Percentiles rank a stretch among this genome's conserved stretches.
Conservation (phyloP, 305 asterid species). For the Fraxinus dipetala region DNA sequence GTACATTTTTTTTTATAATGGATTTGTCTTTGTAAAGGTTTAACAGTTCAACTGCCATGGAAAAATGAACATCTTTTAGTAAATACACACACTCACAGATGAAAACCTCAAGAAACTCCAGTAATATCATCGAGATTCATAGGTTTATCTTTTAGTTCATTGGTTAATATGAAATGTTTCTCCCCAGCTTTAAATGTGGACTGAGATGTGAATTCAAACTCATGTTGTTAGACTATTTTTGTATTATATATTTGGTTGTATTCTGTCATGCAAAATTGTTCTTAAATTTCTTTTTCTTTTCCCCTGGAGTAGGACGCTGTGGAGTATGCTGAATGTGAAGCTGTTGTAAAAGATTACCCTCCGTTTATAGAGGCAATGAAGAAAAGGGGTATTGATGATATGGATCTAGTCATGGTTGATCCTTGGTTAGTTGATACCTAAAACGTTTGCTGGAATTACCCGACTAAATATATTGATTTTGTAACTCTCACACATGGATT, state of each 20-base stretch:
- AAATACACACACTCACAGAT: background rate
- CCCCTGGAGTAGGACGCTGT: slow-evolving; percentile 65
- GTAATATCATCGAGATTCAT: background rate
- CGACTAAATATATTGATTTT: slow-evolving; percentile 2
- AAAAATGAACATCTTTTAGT: background rate
- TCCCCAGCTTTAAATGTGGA: background rate
- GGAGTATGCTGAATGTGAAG: slow-evolving; percentile 99
- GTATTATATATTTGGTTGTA: background rate
- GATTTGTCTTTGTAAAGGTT: background rate
- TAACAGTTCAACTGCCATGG: background rate
- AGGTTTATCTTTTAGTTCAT: background rate
- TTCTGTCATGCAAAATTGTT: background rate
- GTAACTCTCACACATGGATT: slow-evolving; percentile 21
- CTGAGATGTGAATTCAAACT: background rate
- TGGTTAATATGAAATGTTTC: background rate
- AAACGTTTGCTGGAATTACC: background rate
- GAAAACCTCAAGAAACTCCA: background rate
- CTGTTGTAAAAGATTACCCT: slow-evolving; percentile 79
- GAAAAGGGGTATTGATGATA: slow-evolving; percentile 96
- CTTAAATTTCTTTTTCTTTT: slow-evolving; percentile 1
- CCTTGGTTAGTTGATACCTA: slow-evolving; percentile 61
- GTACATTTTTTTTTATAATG: background rate
- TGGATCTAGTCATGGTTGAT: slow-evolving; percentile 99
- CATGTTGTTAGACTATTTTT: background rate
- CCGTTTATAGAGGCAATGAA: slow-evolving; percentile 94